Evolutionary conservation across 208 protist species (phyloP).

Genomic region (Crithidia fasciculata): DNA sequence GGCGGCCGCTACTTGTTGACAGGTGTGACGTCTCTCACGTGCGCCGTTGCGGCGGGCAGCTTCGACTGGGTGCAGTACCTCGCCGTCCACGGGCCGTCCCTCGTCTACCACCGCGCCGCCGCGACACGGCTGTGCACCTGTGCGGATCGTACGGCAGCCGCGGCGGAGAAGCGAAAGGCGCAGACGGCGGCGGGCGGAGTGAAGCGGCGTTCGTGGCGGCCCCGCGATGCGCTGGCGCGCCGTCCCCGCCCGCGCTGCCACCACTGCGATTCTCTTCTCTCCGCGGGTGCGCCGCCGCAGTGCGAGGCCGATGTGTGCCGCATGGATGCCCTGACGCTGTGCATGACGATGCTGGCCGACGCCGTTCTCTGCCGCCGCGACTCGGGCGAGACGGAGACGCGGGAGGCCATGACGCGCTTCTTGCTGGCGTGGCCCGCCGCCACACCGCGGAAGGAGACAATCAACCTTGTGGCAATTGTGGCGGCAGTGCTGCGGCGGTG

Average conservation of each 20-base stretch:
- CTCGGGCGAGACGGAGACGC: slow-evolving; percentile 17
- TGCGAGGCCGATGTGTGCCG: slow-evolving; percentile 36
- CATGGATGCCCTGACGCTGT: slow-evolving; percentile 57
- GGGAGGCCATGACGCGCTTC: slow-evolving; percentile 58
- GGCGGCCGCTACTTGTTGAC: slow-evolving; percentile 53
- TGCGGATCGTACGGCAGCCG: slow-evolving; percentile 1
- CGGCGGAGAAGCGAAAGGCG: background rate
- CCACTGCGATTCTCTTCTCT: slow-evolving; percentile 28
- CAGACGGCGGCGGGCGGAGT: background rate
- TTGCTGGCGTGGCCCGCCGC: slow-evolving; percentile 49
- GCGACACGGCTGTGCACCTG: slow-evolving; percentile 31
- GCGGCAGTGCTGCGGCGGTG: slow-evolving; percentile 52
- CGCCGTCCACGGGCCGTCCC: slow-evolving; percentile 43
- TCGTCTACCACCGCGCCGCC: slow-evolving; percentile 54
- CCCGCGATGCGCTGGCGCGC: slow-evolving; percentile 15
- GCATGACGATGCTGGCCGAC: slow-evolving; percentile 50
- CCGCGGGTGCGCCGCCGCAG: slow-evolving; percentile 13
- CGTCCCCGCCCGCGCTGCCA: slow-evolving; percentile 40
- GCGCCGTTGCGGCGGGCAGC: slow-evolving; percentile 60
- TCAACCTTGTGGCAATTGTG: slow-evolving; percentile 63
- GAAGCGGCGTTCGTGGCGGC: slow-evolving; percentile 15
- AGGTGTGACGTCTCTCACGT: slow-evolving; percentile 59
- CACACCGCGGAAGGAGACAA: slow-evolving; percentile 52
- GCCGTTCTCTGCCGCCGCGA: slow-evolving; percentile 31
- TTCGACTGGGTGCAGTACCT: slow-evolving; percentile 78